A percentile compares a stretch with the other conserved stretches of the same genome.
These are phyloP conservation scores for Paramecium pentaurelia DNA, from an alignment of 73 alveolate species.

Conservation along the genomic window DNA sequence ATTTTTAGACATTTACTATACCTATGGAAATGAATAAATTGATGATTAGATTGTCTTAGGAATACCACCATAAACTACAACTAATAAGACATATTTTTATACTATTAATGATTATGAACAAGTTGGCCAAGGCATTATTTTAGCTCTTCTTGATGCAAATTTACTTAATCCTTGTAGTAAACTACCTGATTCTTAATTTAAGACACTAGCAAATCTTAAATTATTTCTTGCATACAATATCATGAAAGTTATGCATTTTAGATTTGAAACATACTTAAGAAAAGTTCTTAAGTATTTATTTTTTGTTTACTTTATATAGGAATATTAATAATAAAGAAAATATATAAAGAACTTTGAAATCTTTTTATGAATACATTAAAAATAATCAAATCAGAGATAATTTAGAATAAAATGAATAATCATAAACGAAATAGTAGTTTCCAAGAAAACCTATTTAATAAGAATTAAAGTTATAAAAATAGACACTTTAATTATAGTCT, in stretches of 20 bases:
- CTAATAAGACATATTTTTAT: neutral
- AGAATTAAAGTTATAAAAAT: neutral
- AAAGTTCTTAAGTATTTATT: constrained; percentile 24
- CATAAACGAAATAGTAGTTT: neutral
- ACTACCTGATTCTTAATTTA: constrained; percentile 43
- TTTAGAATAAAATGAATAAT: neutral
- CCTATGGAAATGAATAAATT: constrained; percentile 17
- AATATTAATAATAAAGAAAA: constrained; percentile 30
- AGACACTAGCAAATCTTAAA: constrained; percentile 15
- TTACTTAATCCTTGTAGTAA: constrained; percentile 34
- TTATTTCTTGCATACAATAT: constrained; percentile 34
- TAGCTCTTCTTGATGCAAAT: constrained; percentile 37
- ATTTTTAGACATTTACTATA: neutral
- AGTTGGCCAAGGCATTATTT: neutral
- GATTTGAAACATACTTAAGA: constrained; percentile 32
- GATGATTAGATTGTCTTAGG: neutral
- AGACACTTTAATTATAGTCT: neutral
- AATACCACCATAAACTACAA: neutral
- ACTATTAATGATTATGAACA: constrained; percentile 16
- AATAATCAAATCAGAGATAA: constrained; percentile 9
- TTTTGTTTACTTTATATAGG: neutral
- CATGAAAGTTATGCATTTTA: constrained; percentile 15
- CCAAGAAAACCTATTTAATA: neutral
- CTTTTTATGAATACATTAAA: constrained; percentile 10
- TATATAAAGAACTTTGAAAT: constrained; percentile 29